phyloP scores from a whole-genome alignment of 352 stramenopile genomes.

The Pythium oligandrum region DNA sequence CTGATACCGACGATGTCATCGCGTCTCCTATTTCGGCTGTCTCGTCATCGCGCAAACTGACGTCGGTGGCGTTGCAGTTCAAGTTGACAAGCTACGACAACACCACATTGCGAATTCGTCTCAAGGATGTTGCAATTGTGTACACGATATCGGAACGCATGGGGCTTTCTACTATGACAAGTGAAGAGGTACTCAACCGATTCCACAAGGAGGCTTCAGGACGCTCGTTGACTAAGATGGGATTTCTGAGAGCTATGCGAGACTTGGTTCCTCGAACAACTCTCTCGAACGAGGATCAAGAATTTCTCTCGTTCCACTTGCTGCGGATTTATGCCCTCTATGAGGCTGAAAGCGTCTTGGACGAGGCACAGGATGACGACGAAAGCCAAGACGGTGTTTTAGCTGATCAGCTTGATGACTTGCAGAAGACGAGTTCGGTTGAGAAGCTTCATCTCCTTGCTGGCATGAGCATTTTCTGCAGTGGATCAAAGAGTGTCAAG shows the following conservation, averaged over 20 bases:
- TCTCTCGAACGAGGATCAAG: constrained; percentile 81
- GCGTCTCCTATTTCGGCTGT: constrained; percentile 42
- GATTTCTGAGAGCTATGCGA: constrained; percentile 75
- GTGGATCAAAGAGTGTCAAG: constrained; percentile 94
- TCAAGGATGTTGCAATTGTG: constrained; percentile 84
- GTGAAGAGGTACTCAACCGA: constrained; percentile 56
- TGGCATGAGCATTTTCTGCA: constrained; percentile 92
- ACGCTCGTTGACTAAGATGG: constrained; percentile 64
- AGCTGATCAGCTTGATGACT: constrained; percentile 1
- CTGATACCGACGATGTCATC: constrained; percentile 55
- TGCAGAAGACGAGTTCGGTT: constrained; percentile 49
- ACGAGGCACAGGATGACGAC: constrained; percentile 26
- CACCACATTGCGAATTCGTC: constrained; percentile 66
- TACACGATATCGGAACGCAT: constrained; percentile 86
- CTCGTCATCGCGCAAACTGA: constrained; percentile 45
- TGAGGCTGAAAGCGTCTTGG: constrained; percentile 61
- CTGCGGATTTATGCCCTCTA: constrained; percentile 81
- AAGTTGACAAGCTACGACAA: constrained; percentile 86
- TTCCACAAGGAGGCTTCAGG: constrained; percentile 68
- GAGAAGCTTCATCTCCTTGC: constrained; percentile 64
- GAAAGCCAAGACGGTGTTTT: constrained; percentile 8
- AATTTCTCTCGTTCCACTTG: constrained; percentile 85
- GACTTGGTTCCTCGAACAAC: constrained; percentile 63
- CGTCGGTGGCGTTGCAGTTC: constrained; percentile 77
- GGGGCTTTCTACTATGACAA: constrained; percentile 67